phyloP scores from a whole-genome alignment of 768 basidiomycete genomes.

The Lactarius akahatsu region DNA sequence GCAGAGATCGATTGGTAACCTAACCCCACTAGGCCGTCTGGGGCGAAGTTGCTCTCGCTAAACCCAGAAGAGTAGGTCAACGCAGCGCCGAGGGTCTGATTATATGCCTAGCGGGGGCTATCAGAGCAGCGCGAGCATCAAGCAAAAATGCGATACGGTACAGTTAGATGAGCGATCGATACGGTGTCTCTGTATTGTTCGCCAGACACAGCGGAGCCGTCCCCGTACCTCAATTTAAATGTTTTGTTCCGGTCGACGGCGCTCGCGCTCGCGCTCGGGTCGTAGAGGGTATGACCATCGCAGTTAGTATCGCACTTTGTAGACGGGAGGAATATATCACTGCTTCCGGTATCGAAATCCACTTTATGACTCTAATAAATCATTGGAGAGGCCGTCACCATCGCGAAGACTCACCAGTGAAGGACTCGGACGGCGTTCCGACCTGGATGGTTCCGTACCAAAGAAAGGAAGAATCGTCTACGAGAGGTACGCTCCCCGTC shows the following conservation, averaged over 20 bases:
- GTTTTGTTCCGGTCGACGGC: not conserved
- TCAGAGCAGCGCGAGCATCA: not conserved
- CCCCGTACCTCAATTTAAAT: not conserved
- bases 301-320: not conserved
- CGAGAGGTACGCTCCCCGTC: conserved; percentile 7
- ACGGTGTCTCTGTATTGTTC: conserved; percentile 11
- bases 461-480: not conserved
- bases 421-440: conserved; percentile 11
- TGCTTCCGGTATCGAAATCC: conserved; percentile 13
- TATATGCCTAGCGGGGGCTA: not conserved
- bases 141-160: not conserved
- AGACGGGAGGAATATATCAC: conserved; percentile 5
- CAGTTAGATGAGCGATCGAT: conserved; percentile 7
- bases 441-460: conserved; percentile 23
- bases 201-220: conserved; percentile 4
- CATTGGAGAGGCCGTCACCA: not conserved
- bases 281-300: not conserved
- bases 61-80: conserved; percentile 2
- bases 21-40: conserved; percentile 11
- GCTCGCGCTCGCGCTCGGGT: not conserved
- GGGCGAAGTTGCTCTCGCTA: not conserved
- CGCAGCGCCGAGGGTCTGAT: conserved; percentile 8
- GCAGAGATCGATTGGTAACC: not conserved
- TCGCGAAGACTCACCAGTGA: conserved; percentile 5
- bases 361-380: not conserved